Conservation (phyloP, 2,329 filamentous ascomycete species). For the Waltergamsia citrina region DNA sequence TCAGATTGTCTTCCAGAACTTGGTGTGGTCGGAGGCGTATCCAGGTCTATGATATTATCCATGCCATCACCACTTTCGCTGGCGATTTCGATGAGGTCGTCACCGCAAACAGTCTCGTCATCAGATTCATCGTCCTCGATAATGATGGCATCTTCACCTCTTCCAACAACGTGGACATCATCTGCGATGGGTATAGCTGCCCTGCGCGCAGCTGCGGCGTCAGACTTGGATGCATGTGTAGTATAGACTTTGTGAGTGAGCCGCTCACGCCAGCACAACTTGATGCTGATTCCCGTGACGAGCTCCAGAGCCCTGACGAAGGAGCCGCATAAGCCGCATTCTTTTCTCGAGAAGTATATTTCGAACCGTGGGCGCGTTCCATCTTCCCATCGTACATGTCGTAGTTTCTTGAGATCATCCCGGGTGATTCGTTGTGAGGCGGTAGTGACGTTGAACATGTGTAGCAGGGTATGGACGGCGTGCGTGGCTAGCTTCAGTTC, state of each 20-base stretch:
- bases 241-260: slow-evolving; percentile 17
- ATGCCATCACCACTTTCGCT: too few species aligned
- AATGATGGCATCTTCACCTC: slow-evolving; percentile 1
- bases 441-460: slow-evolving; percentile 12
- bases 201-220: too few species aligned
- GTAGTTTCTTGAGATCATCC: slow-evolving; percentile 12
- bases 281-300: slow-evolving; percentile 16
- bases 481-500: slow-evolving; percentile 29
- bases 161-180: too few species aligned
- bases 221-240: not conserved
- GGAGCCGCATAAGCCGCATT: slow-evolving; percentile 16
- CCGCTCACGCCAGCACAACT: slow-evolving; percentile 16
- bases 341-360: slow-evolving; percentile 22
- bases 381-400: slow-evolving; percentile 12
- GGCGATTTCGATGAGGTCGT: too few species aligned
- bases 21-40: not conserved
- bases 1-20: too few species aligned
- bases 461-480: slow-evolving; percentile 17
- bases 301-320: slow-evolving; percentile 14
- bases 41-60: not conserved
- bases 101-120: not conserved
- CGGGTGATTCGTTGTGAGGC: slow-evolving; percentile 11
- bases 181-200: too few species aligned
- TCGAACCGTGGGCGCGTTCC: slow-evolving; percentile 18
- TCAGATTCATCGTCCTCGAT: slow-evolving; percentile 2